phyloP scores from a whole-genome alignment of 371 early-diverging fungal genomes.

The Lichtheimia ramosa region DNA sequence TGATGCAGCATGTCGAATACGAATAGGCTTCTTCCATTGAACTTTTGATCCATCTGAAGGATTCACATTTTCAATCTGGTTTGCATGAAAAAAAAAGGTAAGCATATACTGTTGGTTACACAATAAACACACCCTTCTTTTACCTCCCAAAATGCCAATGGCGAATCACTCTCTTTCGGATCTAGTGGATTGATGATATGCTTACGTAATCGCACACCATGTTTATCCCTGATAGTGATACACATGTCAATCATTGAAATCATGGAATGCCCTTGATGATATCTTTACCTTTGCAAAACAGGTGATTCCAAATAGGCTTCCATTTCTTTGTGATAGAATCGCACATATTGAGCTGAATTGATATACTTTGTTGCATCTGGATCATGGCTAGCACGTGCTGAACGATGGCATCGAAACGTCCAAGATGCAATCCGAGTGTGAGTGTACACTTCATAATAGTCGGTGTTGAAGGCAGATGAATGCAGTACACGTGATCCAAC shows the following conservation, averaged over 20 bases:
- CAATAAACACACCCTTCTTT: neutral
- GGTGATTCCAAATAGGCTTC: constrained; percentile 47
- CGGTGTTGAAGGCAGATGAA: constrained; percentile 19
- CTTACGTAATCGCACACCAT: constrained; percentile 25
- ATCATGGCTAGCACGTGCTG: constrained; percentile 15
- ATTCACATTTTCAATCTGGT: constrained; percentile 37
- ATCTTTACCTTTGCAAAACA: constrained; percentile 21
- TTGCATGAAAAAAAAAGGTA: neutral
- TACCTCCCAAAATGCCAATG: constrained; percentile 58
- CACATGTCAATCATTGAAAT: neutral
- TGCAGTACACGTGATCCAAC: constrained; percentile 18
- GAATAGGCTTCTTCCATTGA: constrained; percentile 41
- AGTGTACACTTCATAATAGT: constrained; percentile 32
- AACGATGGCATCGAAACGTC: constrained; percentile 33
- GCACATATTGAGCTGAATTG: constrained; percentile 44
- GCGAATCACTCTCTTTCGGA: constrained; percentile 53
- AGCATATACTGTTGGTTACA: neutral
- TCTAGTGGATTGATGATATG: constrained; percentile 59
- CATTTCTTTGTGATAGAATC: constrained; percentile 60
- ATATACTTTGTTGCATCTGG: constrained; percentile 25
- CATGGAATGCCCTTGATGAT: too few species aligned
- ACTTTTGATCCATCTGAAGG: constrained; percentile 33
- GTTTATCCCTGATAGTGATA: constrained; percentile 13
- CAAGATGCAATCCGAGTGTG: constrained; percentile 36
- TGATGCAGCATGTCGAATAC: constrained; percentile 48